Base-by-base conservation (phyloP, 306 rosid species). In the Acacia melanoxylon region DNA sequence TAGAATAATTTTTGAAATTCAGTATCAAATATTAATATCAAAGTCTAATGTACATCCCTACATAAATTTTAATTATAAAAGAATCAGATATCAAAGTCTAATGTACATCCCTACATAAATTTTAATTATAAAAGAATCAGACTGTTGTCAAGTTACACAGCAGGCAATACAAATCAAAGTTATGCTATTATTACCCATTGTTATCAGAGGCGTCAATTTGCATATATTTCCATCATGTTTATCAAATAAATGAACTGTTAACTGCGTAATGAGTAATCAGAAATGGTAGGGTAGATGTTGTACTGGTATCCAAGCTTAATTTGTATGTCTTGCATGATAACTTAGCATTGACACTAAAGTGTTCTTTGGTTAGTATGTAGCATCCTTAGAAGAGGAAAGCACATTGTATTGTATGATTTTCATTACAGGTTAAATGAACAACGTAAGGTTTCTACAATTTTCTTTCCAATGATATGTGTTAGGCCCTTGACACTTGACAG, bases 361-460 rank as follows among this genome's bases (percentile, higher is more conserved):
- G 74, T 66, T 27, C 4, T 46, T 8, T 65, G 22, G n/a, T 7
- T 45, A 65, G 48, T 44, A 45, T 12, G 13, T 68, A 35, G 16
- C 49, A 17, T 40, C 25, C 27, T 76, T 61, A 25, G 74, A 46
- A 78, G 69, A 58, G 70, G n/a, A 61, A 61, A 62, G 66, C 33
- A 56, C 67, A 13, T 46, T 66, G 25, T 68, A 51, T 31, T 17
- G 35, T 48, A 66, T 45, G 33, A 29, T 65, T 67, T 42, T 19
- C 48, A 16, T 67, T 71, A 24, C 45, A 16, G 25, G 40, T 15
- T 22, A 68, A 78, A 37, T 52, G 68, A 35, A n/a, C 40, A n/a
- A 49, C 51, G 48, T 41, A 49, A 35, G 37, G 81, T 14, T 78
- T 49, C 49, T 35, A 1, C 48, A 24, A 22, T 65, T 66, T 35